Conservation (phyloP, 202 grass and related monocot genomes). For the Panicum virgatum region DNA sequence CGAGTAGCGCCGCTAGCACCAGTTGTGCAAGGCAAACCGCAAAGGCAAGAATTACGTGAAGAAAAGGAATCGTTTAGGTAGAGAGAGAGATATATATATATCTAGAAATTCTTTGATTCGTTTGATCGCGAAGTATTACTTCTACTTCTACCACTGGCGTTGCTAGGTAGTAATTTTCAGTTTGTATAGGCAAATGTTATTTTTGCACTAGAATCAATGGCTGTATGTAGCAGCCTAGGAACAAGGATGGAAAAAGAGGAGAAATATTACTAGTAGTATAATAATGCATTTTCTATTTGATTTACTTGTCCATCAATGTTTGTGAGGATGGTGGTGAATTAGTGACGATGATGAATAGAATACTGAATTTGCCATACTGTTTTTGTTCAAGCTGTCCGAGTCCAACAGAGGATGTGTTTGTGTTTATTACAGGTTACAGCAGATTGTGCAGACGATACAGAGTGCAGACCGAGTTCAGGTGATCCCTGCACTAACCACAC, state of each 20-base stretch:
- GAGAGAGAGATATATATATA: background rate
- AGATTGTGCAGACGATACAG: no score
- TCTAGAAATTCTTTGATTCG: slow-evolving; percentile 40
- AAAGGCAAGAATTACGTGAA: background rate
- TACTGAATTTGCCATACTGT: background rate
- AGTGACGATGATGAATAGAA: background rate
- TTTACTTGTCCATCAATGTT: background rate
- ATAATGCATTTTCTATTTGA: background rate
- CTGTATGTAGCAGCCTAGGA: background rate
- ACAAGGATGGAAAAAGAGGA: background rate
- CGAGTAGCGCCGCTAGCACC: background rate
- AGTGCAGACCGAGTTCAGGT: no score
- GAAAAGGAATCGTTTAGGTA: slow-evolving; percentile 12
- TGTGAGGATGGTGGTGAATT: background rate
- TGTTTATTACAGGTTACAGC: no score
- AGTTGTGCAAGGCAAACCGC: no score
- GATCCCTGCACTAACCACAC: no score
- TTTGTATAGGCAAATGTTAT: slow-evolving; percentile 45
- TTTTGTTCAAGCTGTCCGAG: no score
- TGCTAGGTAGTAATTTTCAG: background rate
- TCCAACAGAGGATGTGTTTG: background rate
- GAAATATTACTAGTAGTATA: background rate
- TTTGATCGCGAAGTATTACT: background rate
- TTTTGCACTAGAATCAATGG: slow-evolving; percentile 12
- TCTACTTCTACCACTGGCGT: background rate